These are phyloP conservation scores for Casuarina equisetifolia DNA, from an alignment of 306 rosid species.

Conservation along the genomic window DNA sequence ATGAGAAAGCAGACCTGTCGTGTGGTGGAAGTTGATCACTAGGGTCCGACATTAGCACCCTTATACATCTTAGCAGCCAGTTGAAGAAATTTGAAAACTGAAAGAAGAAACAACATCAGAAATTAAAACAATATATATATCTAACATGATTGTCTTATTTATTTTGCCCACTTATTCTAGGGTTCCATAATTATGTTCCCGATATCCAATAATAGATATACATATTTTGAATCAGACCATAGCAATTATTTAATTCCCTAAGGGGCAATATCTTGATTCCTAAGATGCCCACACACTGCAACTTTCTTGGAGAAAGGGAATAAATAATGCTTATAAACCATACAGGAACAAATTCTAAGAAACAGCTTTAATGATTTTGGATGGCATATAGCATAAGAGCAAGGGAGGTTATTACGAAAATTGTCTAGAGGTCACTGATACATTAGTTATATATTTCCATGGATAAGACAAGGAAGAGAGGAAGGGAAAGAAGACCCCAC, in stretches of 20 bases:
- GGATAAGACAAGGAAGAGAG: neutral
- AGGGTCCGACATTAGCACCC: conserved; percentile 86
- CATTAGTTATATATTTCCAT: neutral
- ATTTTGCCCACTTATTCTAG: neutral
- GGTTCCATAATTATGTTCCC: neutral
- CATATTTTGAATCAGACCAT: neutral
- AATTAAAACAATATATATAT: conserved; percentile 11
- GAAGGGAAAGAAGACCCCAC: neutral
- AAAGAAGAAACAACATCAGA: conserved; percentile 25
- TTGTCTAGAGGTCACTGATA: neutral
- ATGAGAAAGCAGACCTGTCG: conserved; percentile 53
- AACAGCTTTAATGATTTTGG: neutral
- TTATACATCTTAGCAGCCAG: conserved; percentile 93
- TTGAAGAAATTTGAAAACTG: conserved; percentile 97
- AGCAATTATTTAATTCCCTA: neutral
- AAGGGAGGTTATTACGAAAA: neutral
- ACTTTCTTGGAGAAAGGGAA: neutral
- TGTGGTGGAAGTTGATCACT: conserved; percentile 89
- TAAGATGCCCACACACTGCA: neutral
- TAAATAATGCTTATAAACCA: neutral
- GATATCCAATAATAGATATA: neutral
- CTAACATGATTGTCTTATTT: neutral
- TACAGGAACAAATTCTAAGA: neutral
- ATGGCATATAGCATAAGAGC: too few relatives aligned
- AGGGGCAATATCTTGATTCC: conserved; percentile 1